Percentiles rank a stretch among this genome's conserved stretches.
Conservation (phyloP, 2,329 filamentous ascomycete genomes). For the Botrytis sinoallii region DNA sequence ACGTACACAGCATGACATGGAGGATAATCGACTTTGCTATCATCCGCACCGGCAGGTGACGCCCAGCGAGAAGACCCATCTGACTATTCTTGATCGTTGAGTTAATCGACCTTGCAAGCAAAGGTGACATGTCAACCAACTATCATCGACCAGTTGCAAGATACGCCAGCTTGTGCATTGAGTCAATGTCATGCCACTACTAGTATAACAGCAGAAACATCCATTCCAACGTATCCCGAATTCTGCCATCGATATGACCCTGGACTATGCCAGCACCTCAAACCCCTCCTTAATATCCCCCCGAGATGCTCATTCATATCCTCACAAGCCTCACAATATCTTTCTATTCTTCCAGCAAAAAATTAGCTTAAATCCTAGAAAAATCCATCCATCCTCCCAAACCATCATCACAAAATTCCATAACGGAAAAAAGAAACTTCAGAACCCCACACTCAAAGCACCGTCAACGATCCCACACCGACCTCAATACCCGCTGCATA, state of each 20-base stretch:
- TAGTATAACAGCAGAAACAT: neutral
- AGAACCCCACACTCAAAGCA: conserved; percentile 37
- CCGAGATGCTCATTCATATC: too few relatives aligned
- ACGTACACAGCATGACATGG: neutral
- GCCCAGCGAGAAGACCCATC: neutral
- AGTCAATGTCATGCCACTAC: neutral
- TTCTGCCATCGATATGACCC: neutral
- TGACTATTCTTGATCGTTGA: neutral
- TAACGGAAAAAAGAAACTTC: conserved; percentile 19
- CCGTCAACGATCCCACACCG: conserved; percentile 28
- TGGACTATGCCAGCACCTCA: neutral
- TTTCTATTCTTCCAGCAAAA: neutral
- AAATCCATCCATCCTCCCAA: neutral
- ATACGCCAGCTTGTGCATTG: too few relatives aligned
- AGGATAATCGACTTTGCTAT: neutral
- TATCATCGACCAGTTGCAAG: too few relatives aligned
- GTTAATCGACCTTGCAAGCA: neutral
- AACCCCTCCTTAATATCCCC: neutral
- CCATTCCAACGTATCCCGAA: neutral
- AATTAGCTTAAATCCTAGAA: neutral
- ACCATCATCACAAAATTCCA: conserved; percentile 1
- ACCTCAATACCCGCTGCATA: conserved; percentile 29
- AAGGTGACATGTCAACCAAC: neutral
- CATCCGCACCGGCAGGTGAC: rapidly evolving
- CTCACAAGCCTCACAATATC: neutral